These are phyloP conservation scores for Epicoccum nigrum DNA, from an alignment of 2,329 filamentous ascomycete species.

Conservation along the genomic window DNA sequence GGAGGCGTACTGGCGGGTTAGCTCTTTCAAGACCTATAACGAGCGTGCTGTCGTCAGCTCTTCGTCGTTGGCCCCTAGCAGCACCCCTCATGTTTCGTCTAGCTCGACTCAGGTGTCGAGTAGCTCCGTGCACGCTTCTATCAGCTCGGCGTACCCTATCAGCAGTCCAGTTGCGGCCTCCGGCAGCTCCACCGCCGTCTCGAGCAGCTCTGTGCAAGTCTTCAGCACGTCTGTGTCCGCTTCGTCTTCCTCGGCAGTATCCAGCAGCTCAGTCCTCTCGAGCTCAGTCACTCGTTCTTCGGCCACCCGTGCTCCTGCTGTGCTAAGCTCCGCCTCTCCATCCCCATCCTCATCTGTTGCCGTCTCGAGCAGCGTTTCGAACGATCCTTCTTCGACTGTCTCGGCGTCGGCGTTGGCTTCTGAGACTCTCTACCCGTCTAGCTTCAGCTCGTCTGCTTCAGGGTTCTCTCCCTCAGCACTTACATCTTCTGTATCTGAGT, in stretches of 20 bases:
- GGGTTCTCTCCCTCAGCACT: neutral
- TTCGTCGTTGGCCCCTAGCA: constrained; percentile 18
- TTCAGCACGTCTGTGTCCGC: neutral
- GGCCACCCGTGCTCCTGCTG: neutral
- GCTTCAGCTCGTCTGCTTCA: neutral
- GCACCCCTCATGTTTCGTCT: constrained; percentile 11
- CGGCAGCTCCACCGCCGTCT: neutral
- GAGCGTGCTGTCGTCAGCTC: constrained; percentile 20
- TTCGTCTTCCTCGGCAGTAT: neutral
- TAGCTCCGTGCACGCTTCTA: neutral
- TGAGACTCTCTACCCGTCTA: neutral
- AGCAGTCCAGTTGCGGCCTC: neutral
- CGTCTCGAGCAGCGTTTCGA: neutral
- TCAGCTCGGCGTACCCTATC: neutral
- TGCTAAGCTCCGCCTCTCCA: constrained; percentile 12
- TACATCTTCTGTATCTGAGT: too few relatives aligned
- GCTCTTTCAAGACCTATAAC: constrained; percentile 35
- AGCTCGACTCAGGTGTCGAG: constrained; percentile 5
- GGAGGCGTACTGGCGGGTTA: constrained; percentile 75
- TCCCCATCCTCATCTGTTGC: constrained; percentile 1
- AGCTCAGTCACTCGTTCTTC: neutral
- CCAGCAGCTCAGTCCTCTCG: constrained; percentile 5
- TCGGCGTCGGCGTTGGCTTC: neutral
- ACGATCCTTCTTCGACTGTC: neutral
- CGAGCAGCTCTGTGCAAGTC: neutral